Base-by-base conservation (phyloP, 805 yeast species). In the Blastobotrys peoriensis region DNA sequence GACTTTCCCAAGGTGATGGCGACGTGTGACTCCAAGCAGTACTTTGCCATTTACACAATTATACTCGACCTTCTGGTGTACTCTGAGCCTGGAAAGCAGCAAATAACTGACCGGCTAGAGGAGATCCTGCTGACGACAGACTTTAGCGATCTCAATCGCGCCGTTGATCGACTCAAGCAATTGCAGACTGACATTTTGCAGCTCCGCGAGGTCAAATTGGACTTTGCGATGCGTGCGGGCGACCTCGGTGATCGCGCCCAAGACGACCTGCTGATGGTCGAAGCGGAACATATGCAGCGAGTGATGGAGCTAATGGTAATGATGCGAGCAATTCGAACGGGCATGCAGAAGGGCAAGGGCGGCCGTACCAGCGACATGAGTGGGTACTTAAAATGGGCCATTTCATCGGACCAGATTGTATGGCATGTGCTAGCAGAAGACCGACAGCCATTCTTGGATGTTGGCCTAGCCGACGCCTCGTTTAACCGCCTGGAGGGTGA, bases 21-120 rank as follows among this genome's bases (percentile, higher is more conserved):
- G 1, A 69, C 78, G 4, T 76, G 87, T 43, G 87, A 87, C 43
- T 82, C 96, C 0, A 63, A 66, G 37, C 95, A 87, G 57, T 89
- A 86, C 59, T 70, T 71, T 50, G 71, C 87, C 0, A 62, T 86
- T 10, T 84, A 79, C 57, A 70, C 75, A 13, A 76, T 88, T 33
- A 68, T 75, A 0, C 70, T 77, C 54, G 79, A 82, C 43, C 64
- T 89, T 37, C 57, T 91, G 47, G 69, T 86, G 25, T 86, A 86
- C 58, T 69, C 77, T 4, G 95, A 86, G 52, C 95, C 96, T 3
- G 71, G 74, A 51, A 73, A 75, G 36, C 76, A 77, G 48, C 66
- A 68, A 28, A 60, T 82, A 36, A 71, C 73, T 28, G 81, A 83
- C 44, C 73, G 74, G 30, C 67, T 86, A 23, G 81, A 80, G 44